Conservation (phyloP, 768 basidiomycete genomes). For the Neoboletus subvelutipes region DNA sequence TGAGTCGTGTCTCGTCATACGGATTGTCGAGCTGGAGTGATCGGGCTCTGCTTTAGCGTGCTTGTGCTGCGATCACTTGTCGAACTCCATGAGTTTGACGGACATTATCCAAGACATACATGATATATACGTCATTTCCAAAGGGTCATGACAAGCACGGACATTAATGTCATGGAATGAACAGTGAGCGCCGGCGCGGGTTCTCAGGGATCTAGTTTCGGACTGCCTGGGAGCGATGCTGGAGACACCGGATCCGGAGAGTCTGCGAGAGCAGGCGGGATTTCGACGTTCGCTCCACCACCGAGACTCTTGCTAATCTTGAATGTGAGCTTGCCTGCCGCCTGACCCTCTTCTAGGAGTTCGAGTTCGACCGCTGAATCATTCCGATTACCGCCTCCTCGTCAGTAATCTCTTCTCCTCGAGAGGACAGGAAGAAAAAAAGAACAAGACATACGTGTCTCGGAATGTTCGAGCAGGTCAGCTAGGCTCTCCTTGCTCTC, state of each 20-base stretch:
- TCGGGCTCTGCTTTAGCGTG: not conserved
- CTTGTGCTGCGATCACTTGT: not conserved
- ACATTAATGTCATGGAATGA: conserved; percentile 1
- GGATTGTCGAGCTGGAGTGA: not conserved
- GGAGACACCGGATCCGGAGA: not conserved
- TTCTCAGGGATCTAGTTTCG: conserved; percentile 2
- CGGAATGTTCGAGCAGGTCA: conserved; percentile 33
- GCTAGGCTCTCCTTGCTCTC: conserved; percentile 34
- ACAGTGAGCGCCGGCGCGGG: not conserved
- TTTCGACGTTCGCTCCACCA: conserved; percentile 2
- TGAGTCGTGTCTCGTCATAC: not conserved
- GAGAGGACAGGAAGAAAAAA: not conserved
- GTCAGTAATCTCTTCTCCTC: not conserved
- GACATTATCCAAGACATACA: conserved; percentile 13
- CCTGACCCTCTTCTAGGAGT: conserved; percentile 31
- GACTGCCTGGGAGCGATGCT: conserved; percentile 5
- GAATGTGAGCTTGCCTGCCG: conserved; percentile 30
- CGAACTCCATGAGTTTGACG: not conserved
- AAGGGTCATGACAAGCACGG: conserved; percentile 3
- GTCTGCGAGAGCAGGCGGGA: not conserved
- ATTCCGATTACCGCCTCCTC: not conserved
- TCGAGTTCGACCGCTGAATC: conserved; percentile 30
- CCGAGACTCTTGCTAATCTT: conserved; percentile 23
- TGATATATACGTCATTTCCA: not conserved
- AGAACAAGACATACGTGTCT: conserved; percentile 22